Evolutionary conservation across 1,284 basidiomycete species (phyloP), one percentile per base, ranked within the genome.

Genomic region (Moniliophthora roreri): DNA sequence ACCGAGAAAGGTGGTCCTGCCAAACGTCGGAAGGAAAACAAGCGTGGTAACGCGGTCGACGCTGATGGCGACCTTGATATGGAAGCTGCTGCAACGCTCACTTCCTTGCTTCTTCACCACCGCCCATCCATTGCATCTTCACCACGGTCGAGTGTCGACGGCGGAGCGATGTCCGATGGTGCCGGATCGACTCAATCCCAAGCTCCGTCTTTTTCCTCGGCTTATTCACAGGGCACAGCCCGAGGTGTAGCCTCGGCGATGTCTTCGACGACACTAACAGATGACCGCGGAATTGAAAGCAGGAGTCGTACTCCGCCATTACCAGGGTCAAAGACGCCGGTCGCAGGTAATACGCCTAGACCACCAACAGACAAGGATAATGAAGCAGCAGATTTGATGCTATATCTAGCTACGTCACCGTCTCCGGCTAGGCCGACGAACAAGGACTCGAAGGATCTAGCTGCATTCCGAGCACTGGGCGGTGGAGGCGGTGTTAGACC

Each of bases 321-420:
- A 24, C 44, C 44, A 32, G 53, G 54, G 13, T 50, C 51, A 4
- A 36, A 40, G 20, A 51, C 51, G 44, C 54, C 48, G 23, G 11
- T 46, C 37, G 39, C 26, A 32, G 35, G 26, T 54, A 37, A 53
- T 10, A 75, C 74, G 4, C 74, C 73, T 47, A 70, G 68, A 16
- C 68, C 75, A 50, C 75, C 73, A 26, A 78, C 78, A 26, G 88
- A 90, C 62, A 85, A 81, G 24, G 88, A 90, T 62, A 85, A 81
- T 60, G 89, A 91, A 63, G 89, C 89, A 0, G 88, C 89, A 23
- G 87, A 89, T 64, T 70, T 91, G 39, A 87, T 91, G 81, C 72
- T 91, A 36, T 88, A 81, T 67, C 79, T 91, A 46, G 89, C 89
- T 38, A 90, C 89, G 6, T 90, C 87, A 2, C 89, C 89, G 0